A percentile compares a stretch with the other conserved stretches of the same genome.
phyloP scores from a whole-genome alignment of 495 filamentous ascomycete species.

The Aspergillus affinis region DNA sequence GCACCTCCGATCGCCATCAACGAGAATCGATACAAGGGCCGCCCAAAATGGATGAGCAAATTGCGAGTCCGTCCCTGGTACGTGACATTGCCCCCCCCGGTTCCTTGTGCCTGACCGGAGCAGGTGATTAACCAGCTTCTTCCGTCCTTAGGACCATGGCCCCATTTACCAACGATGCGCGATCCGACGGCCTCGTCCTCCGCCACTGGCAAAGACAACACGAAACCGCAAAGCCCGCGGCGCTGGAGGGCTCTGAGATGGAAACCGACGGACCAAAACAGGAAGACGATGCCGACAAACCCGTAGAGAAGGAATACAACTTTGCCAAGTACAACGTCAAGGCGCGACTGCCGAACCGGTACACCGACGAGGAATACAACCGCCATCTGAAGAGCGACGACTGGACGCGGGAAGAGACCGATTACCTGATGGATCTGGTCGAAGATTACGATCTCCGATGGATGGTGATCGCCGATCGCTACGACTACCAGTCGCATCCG shows the following conservation, averaged over 20 bases:
- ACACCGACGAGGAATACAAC: constrained; percentile 84
- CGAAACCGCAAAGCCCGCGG: constrained; percentile 40
- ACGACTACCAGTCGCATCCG: constrained; percentile 64
- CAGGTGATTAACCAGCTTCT: background rate
- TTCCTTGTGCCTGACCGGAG: background rate
- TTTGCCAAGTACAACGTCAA: constrained; percentile 82
- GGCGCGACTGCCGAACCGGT: constrained; percentile 65
- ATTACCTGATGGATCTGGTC: constrained; percentile 76
- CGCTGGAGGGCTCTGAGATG: constrained; percentile 42
- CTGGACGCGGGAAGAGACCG: constrained; percentile 91
- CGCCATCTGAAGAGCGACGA: constrained; percentile 66
- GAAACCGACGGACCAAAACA: constrained; percentile 42
- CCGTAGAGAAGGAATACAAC: constrained; percentile 43
- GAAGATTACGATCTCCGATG: constrained; percentile 82
- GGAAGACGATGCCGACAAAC: constrained; percentile 33
- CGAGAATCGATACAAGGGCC: constrained; percentile 65
- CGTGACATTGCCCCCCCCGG: background rate
- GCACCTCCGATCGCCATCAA: constrained; percentile 68
- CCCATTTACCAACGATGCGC: constrained; percentile 59
- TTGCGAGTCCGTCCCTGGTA: constrained; percentile 55
- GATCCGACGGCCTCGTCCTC: constrained; percentile 56
- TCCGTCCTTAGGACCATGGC: constrained; percentile 44
- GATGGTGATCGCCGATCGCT: constrained; percentile 90
- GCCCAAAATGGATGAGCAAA: constrained; percentile 59
- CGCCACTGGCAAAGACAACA: constrained; percentile 63